Evolutionary conservation across 164 flowering plant species (phyloP).

Genomic region (Litsea cubeba): DNA sequence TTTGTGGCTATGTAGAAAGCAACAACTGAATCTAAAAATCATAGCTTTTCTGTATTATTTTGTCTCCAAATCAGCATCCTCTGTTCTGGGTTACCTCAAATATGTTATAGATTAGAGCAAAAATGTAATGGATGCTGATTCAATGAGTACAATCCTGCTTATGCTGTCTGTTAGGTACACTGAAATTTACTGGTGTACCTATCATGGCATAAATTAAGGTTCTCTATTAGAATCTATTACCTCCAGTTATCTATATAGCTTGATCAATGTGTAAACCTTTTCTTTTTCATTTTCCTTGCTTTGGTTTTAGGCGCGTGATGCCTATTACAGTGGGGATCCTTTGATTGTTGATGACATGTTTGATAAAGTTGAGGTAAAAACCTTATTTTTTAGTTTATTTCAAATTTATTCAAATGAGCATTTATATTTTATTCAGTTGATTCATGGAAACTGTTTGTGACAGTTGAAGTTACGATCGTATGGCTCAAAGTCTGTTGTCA

Average conservation of each 20-base stretch:
- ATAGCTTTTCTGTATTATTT: too few relatives aligned
- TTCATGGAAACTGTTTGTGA: constrained; percentile 3
- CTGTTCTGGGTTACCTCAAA: too few relatives aligned
- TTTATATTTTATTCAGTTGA: background rate
- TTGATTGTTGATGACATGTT: constrained; percentile 95
- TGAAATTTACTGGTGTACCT: too few relatives aligned
- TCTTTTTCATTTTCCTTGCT: background rate
- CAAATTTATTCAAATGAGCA: background rate
- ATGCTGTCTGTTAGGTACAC: too few relatives aligned
- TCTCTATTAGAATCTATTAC: background rate
- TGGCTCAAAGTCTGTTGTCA: constrained; percentile 86
- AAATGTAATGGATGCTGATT: too few relatives aligned
- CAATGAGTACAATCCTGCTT: too few relatives aligned
- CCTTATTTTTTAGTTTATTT: background rate
- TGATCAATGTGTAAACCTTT: background rate
- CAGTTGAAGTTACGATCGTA: constrained; percentile 83
- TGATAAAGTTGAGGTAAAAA: constrained; percentile 94
- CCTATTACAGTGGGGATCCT: constrained; percentile 86
- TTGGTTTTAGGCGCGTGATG: constrained; percentile 64
- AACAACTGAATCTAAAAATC: too few relatives aligned
- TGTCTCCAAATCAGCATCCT: too few relatives aligned
- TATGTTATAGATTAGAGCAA: too few relatives aligned
- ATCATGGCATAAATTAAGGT: background rate
- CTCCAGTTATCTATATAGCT: background rate
- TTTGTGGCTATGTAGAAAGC: too few relatives aligned